Evolutionary conservation across 257 asterid genomes (phyloP), one percentile per base, ranked within the genome.

Genomic region (Gardenia jasminoides): DNA sequence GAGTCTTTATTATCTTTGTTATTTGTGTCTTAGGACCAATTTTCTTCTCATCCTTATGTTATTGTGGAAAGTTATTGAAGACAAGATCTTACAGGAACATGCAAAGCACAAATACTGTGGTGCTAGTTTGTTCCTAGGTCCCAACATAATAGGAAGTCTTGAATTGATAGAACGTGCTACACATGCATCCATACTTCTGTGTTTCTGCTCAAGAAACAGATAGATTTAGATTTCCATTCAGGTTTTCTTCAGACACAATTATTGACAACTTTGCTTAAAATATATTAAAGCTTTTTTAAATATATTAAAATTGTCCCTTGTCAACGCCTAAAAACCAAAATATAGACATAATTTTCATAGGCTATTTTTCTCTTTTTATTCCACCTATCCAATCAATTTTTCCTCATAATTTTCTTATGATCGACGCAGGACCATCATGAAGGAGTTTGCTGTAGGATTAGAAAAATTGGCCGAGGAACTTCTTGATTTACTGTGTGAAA

Each of bases 381-480:
- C 39, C 28, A 46, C 22, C 12, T 81, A 8, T 15, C 22, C 12
- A 19, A 19, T 70, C 48, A 28, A 61, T 43, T 9, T n/a, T 62
- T 59, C 26, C 30, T 22, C 65, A 62, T 62, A 3, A 8, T 28
- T 62, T 62, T 3, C 68, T 62, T 26, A 62, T 62, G 68, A 7
- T 72, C n/a, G n/a, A n/a, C n/a, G 77, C 85, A 91, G 97, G 90
- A 90, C 85, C 47, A 78, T 89, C n/a, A 91, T 88, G 94, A 78
- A 86, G 80, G 92, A 90, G 59, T 92, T 86, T 82, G 85, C 92
- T 8, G 82, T 1, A 15, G 90, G 82, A 70, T 75, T 90, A 39
- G 88, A 83, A 84, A 91, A 86, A 61, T 78, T 90, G 7, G 94
- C 93, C 0, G 74, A 84, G 83, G 83, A 76, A 74, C 87, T 91